Conservation (phyloP, 805 yeast genomes). For the Wickerhamomyces xylosicus region DNA sequence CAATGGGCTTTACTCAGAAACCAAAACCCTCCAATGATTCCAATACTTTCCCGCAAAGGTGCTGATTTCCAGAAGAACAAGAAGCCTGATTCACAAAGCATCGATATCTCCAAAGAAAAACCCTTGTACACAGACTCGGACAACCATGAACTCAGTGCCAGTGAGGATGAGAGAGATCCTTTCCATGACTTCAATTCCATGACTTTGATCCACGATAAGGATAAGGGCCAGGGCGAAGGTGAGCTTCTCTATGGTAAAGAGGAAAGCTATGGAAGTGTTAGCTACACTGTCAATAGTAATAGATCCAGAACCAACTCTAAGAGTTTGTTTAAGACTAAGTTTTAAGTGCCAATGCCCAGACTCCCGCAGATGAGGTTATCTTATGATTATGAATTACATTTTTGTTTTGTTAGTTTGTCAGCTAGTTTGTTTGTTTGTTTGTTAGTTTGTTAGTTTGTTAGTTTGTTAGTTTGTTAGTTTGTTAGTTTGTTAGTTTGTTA, state of each 20-base stretch:
- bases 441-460: no score
- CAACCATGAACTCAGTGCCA: neutral
- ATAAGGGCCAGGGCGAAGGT: slow-evolving; percentile 24
- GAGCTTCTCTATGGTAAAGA: slow-evolving; percentile 37
- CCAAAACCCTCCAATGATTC: slow-evolving; percentile 93
- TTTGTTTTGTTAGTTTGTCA: no score
- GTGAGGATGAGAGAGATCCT: slow-evolving; percentile 32
- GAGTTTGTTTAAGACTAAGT: slow-evolving; percentile 20
- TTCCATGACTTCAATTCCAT: slow-evolving; percentile 80
- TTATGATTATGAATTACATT: no score
- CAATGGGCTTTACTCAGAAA: slow-evolving; percentile 95
- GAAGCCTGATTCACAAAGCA: slow-evolving; percentile 13
- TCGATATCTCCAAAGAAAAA: slow-evolving; percentile 20
- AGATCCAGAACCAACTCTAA: slow-evolving; percentile 30
- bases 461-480: no score
- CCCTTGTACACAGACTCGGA: slow-evolving; percentile 4
- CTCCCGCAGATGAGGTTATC: no score
- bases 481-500: no score
- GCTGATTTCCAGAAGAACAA: slow-evolving; percentile 34
- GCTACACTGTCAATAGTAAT: slow-evolving; percentile 26
- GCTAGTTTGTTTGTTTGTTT: no score
- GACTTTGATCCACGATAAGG: slow-evolving; percentile 69
- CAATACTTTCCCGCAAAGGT: slow-evolving; percentile 53
- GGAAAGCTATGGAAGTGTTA: slow-evolving; percentile 29
- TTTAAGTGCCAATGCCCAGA: no score